Percentiles rank a stretch among this genome's conserved stretches.
These are phyloP conservation scores for Lasiosphaeria ovina DNA, from an alignment of 495 filamentous ascomycete species.

Conservation along the genomic window DNA sequence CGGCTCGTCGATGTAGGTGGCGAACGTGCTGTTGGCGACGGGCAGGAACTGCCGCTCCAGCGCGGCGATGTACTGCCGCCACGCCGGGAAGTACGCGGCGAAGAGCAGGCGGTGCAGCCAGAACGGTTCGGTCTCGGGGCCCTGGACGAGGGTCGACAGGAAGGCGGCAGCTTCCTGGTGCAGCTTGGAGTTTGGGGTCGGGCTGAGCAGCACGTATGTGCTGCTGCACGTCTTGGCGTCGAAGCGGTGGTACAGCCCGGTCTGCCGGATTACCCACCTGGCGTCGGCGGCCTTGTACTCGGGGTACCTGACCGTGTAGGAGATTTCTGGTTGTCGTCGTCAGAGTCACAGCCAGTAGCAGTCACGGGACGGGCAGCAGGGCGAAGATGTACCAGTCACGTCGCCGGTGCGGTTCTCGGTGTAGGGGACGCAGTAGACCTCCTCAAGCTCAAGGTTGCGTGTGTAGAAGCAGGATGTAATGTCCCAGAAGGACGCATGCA, in stretches of 20 bases:
- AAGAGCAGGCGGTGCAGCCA: slow-evolving; percentile 40
- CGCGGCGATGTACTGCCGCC: slow-evolving; percentile 39
- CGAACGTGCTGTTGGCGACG: slow-evolving; percentile 31
- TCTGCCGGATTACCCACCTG: slow-evolving; percentile 45
- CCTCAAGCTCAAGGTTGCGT: slow-evolving; percentile 37
- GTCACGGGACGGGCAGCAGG: slow-evolving; percentile 4
- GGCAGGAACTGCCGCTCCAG: slow-evolving; percentile 36
- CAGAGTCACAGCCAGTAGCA: not conserved
- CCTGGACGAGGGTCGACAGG: slow-evolving; percentile 12
- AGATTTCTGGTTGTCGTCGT: slow-evolving; percentile 31
- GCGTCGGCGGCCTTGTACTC: slow-evolving; percentile 32
- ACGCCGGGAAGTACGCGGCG: slow-evolving; percentile 37
- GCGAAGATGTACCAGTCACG: slow-evolving; percentile 26
- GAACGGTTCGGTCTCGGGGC: slow-evolving; percentile 21
- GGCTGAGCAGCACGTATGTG: slow-evolving; percentile 39
- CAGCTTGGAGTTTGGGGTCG: slow-evolving; percentile 31
- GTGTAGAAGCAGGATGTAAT: slow-evolving; percentile 41
- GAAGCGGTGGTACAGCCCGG: slow-evolving; percentile 42
- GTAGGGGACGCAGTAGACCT: slow-evolving; percentile 36
- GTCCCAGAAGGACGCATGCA: slow-evolving; percentile 36
- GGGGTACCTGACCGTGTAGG: slow-evolving; percentile 43
- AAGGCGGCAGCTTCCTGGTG: slow-evolving; percentile 24
- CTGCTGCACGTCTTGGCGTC: slow-evolving; percentile 27
- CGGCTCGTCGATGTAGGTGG: slow-evolving; percentile 34
- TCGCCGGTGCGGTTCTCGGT: slow-evolving; percentile 21